Conservation (phyloP, 2,329 filamentous ascomycete genomes). For the Botrytis fabae region DNA sequence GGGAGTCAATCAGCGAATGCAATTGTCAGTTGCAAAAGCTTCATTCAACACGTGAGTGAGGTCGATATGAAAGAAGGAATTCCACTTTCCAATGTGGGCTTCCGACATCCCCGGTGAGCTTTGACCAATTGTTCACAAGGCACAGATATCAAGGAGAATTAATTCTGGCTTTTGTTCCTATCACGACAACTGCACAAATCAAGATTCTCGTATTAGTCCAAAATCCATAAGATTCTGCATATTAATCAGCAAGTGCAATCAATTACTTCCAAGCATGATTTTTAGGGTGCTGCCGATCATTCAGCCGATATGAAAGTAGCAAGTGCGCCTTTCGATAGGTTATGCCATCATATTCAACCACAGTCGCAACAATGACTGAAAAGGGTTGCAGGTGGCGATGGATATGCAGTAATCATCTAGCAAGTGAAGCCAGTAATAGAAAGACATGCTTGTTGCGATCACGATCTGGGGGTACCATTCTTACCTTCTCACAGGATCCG, state of each 20-base stretch:
- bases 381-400: background rate
- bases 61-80: background rate
- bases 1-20: background rate
- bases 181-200: background rate
- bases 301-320: background rate
- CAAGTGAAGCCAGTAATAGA: background rate
- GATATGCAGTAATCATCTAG: background rate
- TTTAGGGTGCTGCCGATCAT: background rate
- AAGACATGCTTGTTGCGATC: background rate
- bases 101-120: slow-evolving; percentile 8
- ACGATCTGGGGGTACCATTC: background rate
- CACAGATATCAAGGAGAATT: background rate
- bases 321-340: background rate
- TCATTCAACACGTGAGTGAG: background rate
- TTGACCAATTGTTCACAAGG: background rate
- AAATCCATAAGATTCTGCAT: background rate
- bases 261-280: background rate
- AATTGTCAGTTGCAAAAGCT: background rate
- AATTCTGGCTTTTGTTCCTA: background rate
- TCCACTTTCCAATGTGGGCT: background rate
- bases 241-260: background rate
- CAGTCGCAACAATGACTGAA: background rate
- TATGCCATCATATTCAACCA: background rate
- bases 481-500: background rate
- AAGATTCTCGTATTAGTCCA: background rate